Evolutionary conservation across 106 monocot species (phyloP).

Genomic region (Acorus calamus): DNA sequence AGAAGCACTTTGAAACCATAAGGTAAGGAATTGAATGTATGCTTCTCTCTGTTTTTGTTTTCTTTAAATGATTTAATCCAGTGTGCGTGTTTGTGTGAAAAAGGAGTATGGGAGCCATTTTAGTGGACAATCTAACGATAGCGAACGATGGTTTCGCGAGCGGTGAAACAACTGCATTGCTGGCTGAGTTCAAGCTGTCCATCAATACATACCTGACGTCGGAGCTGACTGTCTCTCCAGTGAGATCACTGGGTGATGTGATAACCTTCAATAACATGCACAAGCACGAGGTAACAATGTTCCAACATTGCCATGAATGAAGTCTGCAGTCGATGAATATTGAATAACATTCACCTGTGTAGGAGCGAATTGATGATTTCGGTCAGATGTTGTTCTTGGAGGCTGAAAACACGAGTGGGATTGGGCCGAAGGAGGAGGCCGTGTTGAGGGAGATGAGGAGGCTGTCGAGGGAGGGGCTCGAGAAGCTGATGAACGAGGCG

Average conservation of each 20-base stretch:
- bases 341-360: not conserved
- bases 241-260: constrained; percentile 45
- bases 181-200: constrained; percentile 52
- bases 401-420: constrained; percentile 35
- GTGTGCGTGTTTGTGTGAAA: not conserved
- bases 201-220: constrained; percentile 38
- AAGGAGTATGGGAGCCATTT: constrained; percentile 27
- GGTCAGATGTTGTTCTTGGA: constrained; percentile 32
- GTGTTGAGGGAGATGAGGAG: constrained; percentile 23
- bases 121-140: constrained; percentile 32
- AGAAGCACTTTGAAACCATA: constrained; percentile 39
- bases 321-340: too few species aligned
- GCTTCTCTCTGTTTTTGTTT: too few species aligned
- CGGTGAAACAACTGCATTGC: constrained; percentile 13
- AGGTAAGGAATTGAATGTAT: constrained; percentile 21
- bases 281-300: constrained; percentile 24
- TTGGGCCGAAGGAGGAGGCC: constrained; percentile 17
- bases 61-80: too few species aligned
- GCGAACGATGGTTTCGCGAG: constrained; percentile 16
- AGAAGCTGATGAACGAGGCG: constrained; percentile 47
- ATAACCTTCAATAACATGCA: constrained; percentile 57
- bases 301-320: not conserved
- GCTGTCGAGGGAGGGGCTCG: constrained; percentile 37
- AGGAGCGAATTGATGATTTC: constrained; percentile 44
- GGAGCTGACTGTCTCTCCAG: constrained; percentile 33